Percentiles rank a stretch among this genome's conserved stretches.
These are phyloP conservation scores for Rusavskia elegans DNA, from an alignment of 495 filamentous ascomycete genomes.

Conservation along the genomic window DNA sequence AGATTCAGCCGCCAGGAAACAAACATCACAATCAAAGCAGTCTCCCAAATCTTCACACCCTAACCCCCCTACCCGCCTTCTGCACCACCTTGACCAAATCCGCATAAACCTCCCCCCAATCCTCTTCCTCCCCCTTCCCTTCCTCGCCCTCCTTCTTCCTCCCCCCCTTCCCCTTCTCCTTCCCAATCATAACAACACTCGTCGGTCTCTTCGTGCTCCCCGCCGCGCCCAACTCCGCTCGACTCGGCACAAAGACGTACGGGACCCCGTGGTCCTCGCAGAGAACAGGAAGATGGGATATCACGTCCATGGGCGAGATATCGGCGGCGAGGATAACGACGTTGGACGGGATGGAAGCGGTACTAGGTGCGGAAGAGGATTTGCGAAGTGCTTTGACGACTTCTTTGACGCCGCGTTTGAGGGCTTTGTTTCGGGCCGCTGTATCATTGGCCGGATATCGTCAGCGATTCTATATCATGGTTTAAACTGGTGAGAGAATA, in stretches of 20 bases:
- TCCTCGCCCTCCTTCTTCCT: not conserved
- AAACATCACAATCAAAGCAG: too few relatives aligned
- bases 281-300: constrained; percentile 89
- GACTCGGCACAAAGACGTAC: constrained; percentile 77
- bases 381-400: constrained; percentile 94
- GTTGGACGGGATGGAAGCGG: constrained; percentile 39
- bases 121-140: constrained; percentile 4
- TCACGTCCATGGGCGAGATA: constrained; percentile 62
- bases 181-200: constrained; percentile 37
- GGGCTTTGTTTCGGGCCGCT: constrained; percentile 84
- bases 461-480: too few relatives aligned
- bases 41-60: not conserved
- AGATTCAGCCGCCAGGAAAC: too few relatives aligned
- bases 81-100: constrained; percentile 8
- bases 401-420: constrained; percentile 97
- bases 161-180: constrained; percentile 8
- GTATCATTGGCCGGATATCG: constrained; percentile 1
- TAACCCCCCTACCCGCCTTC: constrained; percentile 11
- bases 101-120: constrained; percentile 6
- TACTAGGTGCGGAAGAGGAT: constrained; percentile 41
- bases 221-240: constrained; percentile 81
- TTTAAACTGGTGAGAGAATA: not conserved
- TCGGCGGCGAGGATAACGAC: constrained; percentile 89
- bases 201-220: constrained; percentile 89
- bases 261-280: constrained; percentile 95